A percentile compares a stretch with the other conserved stretches of the same genome.
Conservation (phyloP, 306 rosid genomes). For the Begonia loranthoides region DNA sequence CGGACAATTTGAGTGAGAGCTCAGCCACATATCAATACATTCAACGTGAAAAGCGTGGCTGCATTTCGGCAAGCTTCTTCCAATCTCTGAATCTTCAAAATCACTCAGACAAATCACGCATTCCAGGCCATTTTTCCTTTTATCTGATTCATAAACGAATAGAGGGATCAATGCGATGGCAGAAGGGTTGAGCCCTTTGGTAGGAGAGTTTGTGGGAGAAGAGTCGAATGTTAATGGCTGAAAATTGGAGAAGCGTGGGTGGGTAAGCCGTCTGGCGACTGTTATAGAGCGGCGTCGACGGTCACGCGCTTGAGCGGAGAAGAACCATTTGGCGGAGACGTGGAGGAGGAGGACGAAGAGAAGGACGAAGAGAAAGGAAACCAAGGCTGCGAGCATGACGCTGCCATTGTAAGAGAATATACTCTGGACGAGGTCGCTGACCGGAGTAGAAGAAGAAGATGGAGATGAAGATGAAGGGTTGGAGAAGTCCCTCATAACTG, state of each 20-base stretch:
- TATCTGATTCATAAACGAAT: conserved; percentile 29
- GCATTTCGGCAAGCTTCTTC: conserved; percentile 56
- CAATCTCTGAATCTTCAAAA: conserved; percentile 51
- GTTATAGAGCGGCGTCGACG: conserved; percentile 35
- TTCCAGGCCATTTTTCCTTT: conserved; percentile 18
- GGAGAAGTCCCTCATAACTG: too few species aligned
- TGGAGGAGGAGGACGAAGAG: conserved; percentile 92
- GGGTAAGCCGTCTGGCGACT: conserved; percentile 43
- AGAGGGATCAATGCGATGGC: conserved; percentile 46
- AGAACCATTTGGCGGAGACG: conserved; percentile 76
- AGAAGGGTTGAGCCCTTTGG: conserved; percentile 60
- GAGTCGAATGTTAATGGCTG: conserved; percentile 30
- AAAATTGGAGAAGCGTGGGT: conserved; percentile 41
- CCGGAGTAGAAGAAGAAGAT: conserved; percentile 11
- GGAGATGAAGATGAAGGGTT: not conserved
- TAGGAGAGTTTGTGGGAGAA: conserved; percentile 11
- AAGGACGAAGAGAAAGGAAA: conserved; percentile 63
- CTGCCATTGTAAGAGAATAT: conserved; percentile 66
- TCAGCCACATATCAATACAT: conserved; percentile 89
- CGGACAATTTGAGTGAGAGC: conserved; percentile 68
- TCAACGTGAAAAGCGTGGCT: conserved; percentile 68
- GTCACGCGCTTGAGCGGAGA: conserved; percentile 36
- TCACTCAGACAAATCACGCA: conserved; percentile 72
- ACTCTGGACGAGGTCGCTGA: conserved; percentile 29
- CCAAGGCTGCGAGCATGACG: conserved; percentile 72